phyloP scores from a whole-genome alignment of 768 basidiomycete species.

The Clitopilus passeckerianus region DNA sequence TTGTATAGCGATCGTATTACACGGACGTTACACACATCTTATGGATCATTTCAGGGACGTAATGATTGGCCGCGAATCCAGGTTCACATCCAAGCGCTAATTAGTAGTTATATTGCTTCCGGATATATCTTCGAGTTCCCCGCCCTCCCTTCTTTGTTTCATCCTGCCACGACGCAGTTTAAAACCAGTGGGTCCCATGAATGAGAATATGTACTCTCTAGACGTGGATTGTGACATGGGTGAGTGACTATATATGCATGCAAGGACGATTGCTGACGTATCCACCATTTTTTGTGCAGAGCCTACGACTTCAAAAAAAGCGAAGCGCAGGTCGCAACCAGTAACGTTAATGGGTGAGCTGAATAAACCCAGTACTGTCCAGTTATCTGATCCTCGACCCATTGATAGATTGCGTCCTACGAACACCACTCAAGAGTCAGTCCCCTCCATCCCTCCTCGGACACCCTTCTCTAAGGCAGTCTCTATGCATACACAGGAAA shows the following conservation, averaged over 20 bases:
- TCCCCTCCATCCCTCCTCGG: not conserved
- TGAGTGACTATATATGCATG: not conserved
- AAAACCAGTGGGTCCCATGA: not conserved
- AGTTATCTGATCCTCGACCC: not conserved
- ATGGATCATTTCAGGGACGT: not conserved
- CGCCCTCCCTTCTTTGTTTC: not conserved
- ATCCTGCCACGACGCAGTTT: not conserved
- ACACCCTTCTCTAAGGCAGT: not conserved
- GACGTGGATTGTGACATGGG: not conserved
- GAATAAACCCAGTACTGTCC: not conserved
- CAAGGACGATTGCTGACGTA: not conserved
- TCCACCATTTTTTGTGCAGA: not conserved
- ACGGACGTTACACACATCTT: no score
- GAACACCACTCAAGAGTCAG: slow-evolving; percentile 5
- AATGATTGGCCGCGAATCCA: not conserved
- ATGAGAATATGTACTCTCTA: not conserved
- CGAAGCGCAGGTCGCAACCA: not conserved
- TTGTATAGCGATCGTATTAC: no score
- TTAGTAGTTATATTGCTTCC: not conserved
- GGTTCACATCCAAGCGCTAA: not conserved
- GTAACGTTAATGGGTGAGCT: slow-evolving; percentile 6
- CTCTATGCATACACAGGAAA: not conserved
- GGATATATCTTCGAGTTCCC: not conserved
- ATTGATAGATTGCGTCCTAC: slow-evolving; percentile 5
- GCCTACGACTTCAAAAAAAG: not conserved